phyloP scores from a whole-genome alignment of 805 yeast genomes.

The Wickerhamiella dianesei region DNA sequence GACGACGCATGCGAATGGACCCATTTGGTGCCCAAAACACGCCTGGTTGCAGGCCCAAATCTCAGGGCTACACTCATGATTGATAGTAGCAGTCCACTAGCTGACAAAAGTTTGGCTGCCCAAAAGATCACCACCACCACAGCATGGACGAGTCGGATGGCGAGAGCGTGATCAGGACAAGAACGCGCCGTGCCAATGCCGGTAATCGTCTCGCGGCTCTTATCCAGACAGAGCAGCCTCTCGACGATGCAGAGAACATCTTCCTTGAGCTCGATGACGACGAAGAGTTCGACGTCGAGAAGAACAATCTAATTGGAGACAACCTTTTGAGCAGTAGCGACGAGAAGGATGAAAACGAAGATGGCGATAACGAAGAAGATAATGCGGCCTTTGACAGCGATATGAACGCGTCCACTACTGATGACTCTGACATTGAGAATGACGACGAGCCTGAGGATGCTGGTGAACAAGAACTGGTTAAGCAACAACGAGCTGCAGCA shows the following conservation, averaged over 20 bases:
- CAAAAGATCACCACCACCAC: too few species aligned
- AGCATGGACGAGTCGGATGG: not conserved
- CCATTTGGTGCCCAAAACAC: too few species aligned
- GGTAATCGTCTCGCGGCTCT: conserved; percentile 70
- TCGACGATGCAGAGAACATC: conserved; percentile 55
- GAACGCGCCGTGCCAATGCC: conserved; percentile 74
- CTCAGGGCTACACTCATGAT: too few species aligned
- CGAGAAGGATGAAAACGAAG: conserved; percentile 15
- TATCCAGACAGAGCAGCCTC: conserved; percentile 55
- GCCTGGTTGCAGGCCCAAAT: too few species aligned
- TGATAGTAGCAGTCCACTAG: too few species aligned
- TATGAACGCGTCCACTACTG: conserved; percentile 8
- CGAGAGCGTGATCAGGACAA: conserved; percentile 24
- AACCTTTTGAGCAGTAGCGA: not conserved
- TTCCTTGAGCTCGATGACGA: conserved; percentile 31
- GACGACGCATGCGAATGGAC: not conserved
- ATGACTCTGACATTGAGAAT: conserved; percentile 32
- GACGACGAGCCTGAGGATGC: conserved; percentile 42
- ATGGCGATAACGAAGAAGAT: conserved; percentile 18
- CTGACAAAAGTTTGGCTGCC: too few species aligned
- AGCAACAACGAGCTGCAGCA: conserved; percentile 25
- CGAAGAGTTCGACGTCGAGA: conserved; percentile 28
- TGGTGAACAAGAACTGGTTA: conserved; percentile 52
- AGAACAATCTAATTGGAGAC: not conserved
- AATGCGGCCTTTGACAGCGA: conserved; percentile 16